Evolutionary conservation across 208 protist species (phyloP), one percentile per base, ranked within the genome.

Genomic region (Porcisia hertigi): DNA sequence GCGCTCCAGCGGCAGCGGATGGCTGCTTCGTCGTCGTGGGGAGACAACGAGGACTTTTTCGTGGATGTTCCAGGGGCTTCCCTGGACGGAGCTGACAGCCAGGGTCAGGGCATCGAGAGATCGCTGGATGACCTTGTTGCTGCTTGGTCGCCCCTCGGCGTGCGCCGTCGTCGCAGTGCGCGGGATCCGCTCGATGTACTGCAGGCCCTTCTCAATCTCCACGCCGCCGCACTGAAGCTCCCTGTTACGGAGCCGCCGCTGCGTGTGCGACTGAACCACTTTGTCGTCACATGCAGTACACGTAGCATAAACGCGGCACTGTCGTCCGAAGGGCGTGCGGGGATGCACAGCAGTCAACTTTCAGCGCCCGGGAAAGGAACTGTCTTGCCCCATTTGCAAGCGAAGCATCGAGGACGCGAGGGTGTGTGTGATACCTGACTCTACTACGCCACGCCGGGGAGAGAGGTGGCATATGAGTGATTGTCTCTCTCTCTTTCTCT

Each of bases 211-310:
- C 73, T 89, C 36, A 70, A 84, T 8, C 75, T 80, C 23, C 63
- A 76, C n/a, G 43, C 79, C 49, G 30, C 59, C 11, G 5, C 49
- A 18, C 36, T 3, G 16, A 34, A 16, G 3, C 20, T n/a, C 2
- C 23, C 30, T 6, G 39, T 41, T 34, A 20, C 49, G 9, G 34
- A 34, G 58, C 72, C 80, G 12, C 69, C 81, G 52, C 62, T 96
- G 52, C 87, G 90, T 12, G 81, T 89, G 65, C 84, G 89, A 58
- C 80, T 96, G 58, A 76, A 73, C 41, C 88, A 94, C 77, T 96
- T 96, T 85, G 80, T 92, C 16, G 71, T 96, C 41, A 96, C 92
- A 0, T 94, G 90, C 80, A 94, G 90, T 71, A 60, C 82, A 9
- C 87, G 92, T 41, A 88, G 86, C 52, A 87, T 95, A 57, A 94